A percentile compares a stretch with the other conserved stretches of the same genome.
Conservation (phyloP, 441 rosid species). For the Euphorbia celastroides region DNA sequence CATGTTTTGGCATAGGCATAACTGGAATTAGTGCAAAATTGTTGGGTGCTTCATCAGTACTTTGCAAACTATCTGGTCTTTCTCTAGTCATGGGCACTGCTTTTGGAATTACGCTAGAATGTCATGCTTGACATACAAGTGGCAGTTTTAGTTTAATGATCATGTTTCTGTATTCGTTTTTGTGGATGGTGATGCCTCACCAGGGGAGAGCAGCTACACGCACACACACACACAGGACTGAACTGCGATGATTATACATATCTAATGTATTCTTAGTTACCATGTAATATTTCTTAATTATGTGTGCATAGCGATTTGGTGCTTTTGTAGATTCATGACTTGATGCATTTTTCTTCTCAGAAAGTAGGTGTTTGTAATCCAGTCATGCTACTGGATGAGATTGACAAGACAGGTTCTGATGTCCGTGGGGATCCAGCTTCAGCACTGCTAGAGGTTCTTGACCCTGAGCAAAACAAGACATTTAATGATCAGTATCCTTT, state of each 20-base stretch:
- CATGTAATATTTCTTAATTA: not conserved
- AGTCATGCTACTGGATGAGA: slow-evolving; percentile 95
- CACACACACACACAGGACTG: not conserved
- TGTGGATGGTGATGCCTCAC: slow-evolving; percentile 11
- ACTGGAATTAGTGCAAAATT: not conserved
- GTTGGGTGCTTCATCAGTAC: not conserved
- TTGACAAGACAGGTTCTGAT: slow-evolving; percentile 99
- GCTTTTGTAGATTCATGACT: slow-evolving; percentile 10
- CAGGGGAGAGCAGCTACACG: slow-evolving; percentile 5
- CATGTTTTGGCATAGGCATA: not conserved
- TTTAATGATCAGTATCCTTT: slow-evolving; percentile 98
- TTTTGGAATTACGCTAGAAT: not conserved
- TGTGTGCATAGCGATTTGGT: not conserved
- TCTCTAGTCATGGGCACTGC: not conserved
- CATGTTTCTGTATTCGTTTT: not conserved
- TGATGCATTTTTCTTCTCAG: slow-evolving; percentile 40
- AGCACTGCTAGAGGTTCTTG: slow-evolving; percentile 97
- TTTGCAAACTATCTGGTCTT: not conserved
- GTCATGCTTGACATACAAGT: not conserved
- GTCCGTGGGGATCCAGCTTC: slow-evolving; percentile 99
- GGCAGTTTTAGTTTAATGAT: not conserved
- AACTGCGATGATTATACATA: slow-evolving; percentile 2
- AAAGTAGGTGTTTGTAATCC: slow-evolving; percentile 96
- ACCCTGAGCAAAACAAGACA: slow-evolving; percentile 90
- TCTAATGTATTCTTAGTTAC: not conserved